phyloP scores from a whole-genome alignment of 257 asterid genomes.

The Verbena officinalis region DNA sequence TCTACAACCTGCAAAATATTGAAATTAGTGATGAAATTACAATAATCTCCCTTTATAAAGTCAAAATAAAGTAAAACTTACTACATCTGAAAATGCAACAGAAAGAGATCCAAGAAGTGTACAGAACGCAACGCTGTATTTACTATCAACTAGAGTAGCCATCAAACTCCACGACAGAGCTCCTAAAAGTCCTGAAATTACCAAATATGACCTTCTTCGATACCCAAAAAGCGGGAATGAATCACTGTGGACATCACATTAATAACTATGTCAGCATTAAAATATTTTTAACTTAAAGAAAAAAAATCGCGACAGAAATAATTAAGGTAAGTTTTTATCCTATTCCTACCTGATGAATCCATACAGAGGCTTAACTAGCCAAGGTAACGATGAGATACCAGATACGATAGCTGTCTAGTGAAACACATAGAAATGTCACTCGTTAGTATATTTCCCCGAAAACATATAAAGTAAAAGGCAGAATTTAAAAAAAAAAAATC shows the following conservation, averaged over 20 bases:
- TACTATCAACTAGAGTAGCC: constrained; percentile 81
- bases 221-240: constrained; percentile 92
- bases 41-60: constrained; percentile 11
- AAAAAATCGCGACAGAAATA: constrained; percentile 20
- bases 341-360: constrained; percentile 82
- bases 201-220: constrained; percentile 92
- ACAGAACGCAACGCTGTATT: constrained; percentile 78
- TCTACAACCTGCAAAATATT: constrained; percentile 71
- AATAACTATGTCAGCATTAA: background rate
- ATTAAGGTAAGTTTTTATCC: constrained; percentile 13
- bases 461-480: background rate
- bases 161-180: constrained; percentile 90
- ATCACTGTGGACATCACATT: constrained; percentile 49
- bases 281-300: constrained; percentile 6
- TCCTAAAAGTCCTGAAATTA: constrained; percentile 87
- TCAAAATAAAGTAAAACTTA: constrained; percentile 45
- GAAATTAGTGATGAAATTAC: no score
- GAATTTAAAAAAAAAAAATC: background rate
- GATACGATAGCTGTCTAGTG: constrained; percentile 89
- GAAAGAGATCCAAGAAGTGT: constrained; percentile 87
- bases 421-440: constrained; percentile 50
- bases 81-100: constrained; percentile 91
- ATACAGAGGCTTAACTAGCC: constrained; percentile 90
- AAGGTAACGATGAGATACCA: constrained; percentile 82
- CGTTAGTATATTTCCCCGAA: constrained; percentile 15